phyloP scores from a whole-genome alignment of 345 rosid genomes.

The Geranium rotundifolium region DNA sequence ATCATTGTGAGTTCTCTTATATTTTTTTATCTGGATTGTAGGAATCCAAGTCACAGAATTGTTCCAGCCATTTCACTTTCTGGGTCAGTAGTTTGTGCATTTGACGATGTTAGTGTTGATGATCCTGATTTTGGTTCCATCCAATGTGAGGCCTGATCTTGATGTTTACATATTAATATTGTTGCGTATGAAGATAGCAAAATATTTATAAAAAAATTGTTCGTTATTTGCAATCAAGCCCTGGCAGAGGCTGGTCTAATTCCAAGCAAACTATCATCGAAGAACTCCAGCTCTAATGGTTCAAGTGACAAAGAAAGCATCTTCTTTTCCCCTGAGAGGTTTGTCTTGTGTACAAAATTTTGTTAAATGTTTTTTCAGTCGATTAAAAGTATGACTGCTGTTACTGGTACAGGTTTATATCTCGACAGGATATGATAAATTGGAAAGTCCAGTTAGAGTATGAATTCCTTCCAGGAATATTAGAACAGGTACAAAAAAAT shows the following conservation, averaged over 20 bases:
- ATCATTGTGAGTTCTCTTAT: slow-evolving; percentile 9
- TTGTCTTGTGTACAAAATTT: slow-evolving; percentile 2
- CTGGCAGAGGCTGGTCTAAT: slow-evolving; percentile 76
- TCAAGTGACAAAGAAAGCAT: slow-evolving; percentile 16
- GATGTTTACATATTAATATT: slow-evolving; percentile 4
- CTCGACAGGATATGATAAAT: slow-evolving; percentile 60
- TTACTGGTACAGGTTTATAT: slow-evolving; percentile 45
- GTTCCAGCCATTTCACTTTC: slow-evolving; percentile 48
- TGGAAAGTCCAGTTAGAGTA: slow-evolving; percentile 82
- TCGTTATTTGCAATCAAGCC: slow-evolving; percentile 29
- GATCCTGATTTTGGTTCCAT: slow-evolving; percentile 58
- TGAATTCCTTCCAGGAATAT: slow-evolving; percentile 29
- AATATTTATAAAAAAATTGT: background rate
- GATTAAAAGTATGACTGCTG: slow-evolving; percentile 8
- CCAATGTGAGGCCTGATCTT: slow-evolving; percentile 37
- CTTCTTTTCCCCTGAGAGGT: slow-evolving; percentile 63
- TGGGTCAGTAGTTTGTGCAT: slow-evolving; percentile 51
- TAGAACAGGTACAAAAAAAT: slow-evolving; percentile 46
- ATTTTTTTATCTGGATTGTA: slow-evolving; percentile 16
- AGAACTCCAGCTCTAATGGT: slow-evolving; percentile 15
- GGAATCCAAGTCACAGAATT: slow-evolving; percentile 64
- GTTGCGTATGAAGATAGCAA: background rate
- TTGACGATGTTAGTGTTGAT: slow-evolving; percentile 49
- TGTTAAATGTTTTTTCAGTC: background rate
- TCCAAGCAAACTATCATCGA: slow-evolving; percentile 41